These are phyloP conservation scores for Ogataea methanolica DNA, from an alignment of 805 yeast genomes.

Conservation along the genomic window DNA sequence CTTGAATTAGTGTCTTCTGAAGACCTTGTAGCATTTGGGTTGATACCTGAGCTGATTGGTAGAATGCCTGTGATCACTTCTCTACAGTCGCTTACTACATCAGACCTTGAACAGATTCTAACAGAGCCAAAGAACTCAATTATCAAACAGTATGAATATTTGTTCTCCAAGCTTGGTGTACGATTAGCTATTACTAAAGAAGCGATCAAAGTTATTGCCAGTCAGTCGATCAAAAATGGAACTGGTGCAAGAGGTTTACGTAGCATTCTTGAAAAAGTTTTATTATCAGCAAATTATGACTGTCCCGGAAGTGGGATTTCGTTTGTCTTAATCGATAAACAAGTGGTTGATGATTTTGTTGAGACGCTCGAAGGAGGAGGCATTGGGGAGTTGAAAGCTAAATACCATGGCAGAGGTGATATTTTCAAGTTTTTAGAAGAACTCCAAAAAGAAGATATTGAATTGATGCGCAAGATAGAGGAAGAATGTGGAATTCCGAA, in stretches of 20 bases:
- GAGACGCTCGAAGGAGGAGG: not conserved
- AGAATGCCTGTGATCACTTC: constrained; percentile 53
- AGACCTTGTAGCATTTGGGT: constrained; percentile 47
- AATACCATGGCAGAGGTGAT: constrained; percentile 43
- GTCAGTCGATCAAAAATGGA: constrained; percentile 44
- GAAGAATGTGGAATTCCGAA: constrained; percentile 25
- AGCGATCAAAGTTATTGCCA: constrained; percentile 46
- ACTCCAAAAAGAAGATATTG: constrained; percentile 37
- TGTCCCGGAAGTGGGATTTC: constrained; percentile 54
- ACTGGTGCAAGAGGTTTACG: constrained; percentile 61
- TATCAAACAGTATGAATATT: constrained; percentile 47
- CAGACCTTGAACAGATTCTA: constrained; percentile 44
- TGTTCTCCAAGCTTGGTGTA: constrained; percentile 50
- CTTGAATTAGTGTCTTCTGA: constrained; percentile 43
- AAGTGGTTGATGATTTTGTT: constrained; percentile 32
- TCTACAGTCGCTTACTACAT: constrained; percentile 39
- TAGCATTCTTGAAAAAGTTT: constrained; percentile 47
- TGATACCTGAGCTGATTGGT: constrained; percentile 59
- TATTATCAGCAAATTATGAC: constrained; percentile 50
- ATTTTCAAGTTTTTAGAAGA: constrained; percentile 37
- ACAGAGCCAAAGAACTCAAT: constrained; percentile 54
- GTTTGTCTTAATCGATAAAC: constrained; percentile 43
- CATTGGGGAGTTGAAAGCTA: constrained; percentile 30
- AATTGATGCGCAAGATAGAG: constrained; percentile 32
- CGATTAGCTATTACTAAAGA: constrained; percentile 42